Evolutionary conservation across 2,329 filamentous ascomycete genomes (phyloP), one percentile per base, ranked within the genome.

Genomic region (Neofusicoccum ribis): DNA sequence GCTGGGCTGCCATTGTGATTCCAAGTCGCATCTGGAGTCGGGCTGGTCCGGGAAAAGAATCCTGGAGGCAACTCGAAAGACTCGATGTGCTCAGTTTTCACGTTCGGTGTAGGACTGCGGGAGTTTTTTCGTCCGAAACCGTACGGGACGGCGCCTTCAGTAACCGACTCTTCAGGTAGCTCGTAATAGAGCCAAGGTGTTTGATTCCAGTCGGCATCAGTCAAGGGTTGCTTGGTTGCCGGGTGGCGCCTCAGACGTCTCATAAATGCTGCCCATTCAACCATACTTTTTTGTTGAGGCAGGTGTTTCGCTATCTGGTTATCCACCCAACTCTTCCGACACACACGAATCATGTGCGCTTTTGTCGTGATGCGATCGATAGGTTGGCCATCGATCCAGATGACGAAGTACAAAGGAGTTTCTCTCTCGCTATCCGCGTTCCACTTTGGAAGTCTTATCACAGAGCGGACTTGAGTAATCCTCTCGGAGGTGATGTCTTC

Each of bases 241-340:
- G 50, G 50, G 27, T 52, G 50, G 11, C 31, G 31, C 50, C 50
- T 37, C 34, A 37, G 15, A 36, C 50, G 50, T 20, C 50, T 37
- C 50, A 37, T 52, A 5, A 52, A 52, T 20, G 31, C 50, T 52
- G 31, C 50, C 50, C 50, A 52, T 39, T 52, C 50, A 3, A 52
- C 50, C 50, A 52, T 52, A 12, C 31, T 52, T 7, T 52, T 37
- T 52, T 52, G 50, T 17, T 52, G 50, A 34, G 50, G 50, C 23
- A 52, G 50, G 34, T 52, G 50, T 7, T 52, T 52, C 50, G 50
- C 50, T 52, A 52, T 52, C 31, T 52, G 50, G 27, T 20, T 20
- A 15, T 52, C 50, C 50, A 52, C 50, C 50, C 50, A 52, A 23
- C 50, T 52, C 31, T 52, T 52, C 27, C 50, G 50, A n/a, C 50